Percentiles rank a stretch among this genome's conserved stretches.
phyloP scores from a whole-genome alignment of 257 asterid genomes.

The Ajuga chamaepitys region DNA sequence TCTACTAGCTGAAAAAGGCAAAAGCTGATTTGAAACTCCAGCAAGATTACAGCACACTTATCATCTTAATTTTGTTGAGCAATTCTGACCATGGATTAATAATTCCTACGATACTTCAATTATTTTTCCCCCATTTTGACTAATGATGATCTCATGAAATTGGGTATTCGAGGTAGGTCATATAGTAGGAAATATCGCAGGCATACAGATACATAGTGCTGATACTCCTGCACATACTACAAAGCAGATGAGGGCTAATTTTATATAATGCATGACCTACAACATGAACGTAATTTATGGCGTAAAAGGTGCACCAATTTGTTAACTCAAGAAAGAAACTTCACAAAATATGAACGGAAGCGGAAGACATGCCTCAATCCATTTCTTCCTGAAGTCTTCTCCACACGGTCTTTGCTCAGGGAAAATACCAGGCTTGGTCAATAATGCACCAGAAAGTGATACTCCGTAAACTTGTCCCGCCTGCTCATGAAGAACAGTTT shows the following conservation, averaged over 20 bases:
- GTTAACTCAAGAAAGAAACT: constrained; percentile 11
- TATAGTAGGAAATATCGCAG: background rate
- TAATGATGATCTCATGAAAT: background rate
- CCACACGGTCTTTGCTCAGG: constrained; percentile 95
- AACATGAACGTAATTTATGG: background rate
- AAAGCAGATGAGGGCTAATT: background rate
- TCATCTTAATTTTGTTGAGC: background rate
- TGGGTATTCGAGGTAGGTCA: background rate
- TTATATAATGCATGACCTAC: background rate
- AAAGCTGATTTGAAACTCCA: background rate
- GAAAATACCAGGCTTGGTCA: constrained; percentile 67
- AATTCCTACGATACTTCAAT: background rate
- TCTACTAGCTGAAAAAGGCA: background rate
- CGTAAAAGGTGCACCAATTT: background rate
- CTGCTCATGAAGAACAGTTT: constrained; percentile 33
- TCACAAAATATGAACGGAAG: constrained; percentile 10
- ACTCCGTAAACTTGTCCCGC: constrained; percentile 99
- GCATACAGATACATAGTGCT: background rate
- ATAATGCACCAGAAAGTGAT: constrained; percentile 75
- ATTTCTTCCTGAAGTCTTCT: constrained; percentile 88
- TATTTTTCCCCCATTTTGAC: background rate
- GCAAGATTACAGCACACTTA: background rate
- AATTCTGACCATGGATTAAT: background rate
- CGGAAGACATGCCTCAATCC: constrained; percentile 82
- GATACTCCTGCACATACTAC: background rate